Percentiles rank a stretch among this genome's conserved stretches.
Evolutionary conservation across 2,329 filamentous ascomycete species (phyloP).

Genomic region (Claviceps sp.): DNA sequence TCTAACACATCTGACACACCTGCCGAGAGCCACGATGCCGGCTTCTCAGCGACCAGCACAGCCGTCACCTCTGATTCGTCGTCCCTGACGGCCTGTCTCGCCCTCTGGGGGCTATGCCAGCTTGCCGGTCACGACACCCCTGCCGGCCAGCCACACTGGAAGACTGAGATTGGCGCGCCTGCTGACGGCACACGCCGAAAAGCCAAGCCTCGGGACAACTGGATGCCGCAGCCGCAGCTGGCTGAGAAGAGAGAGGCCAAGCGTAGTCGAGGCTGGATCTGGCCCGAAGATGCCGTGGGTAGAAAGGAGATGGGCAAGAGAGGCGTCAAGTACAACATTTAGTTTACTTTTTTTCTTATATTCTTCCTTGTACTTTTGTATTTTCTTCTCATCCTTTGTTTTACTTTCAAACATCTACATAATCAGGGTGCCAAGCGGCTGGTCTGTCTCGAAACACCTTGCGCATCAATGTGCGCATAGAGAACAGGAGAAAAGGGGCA

Average conservation of each 20-base stretch:
- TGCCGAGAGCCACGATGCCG: conserved; percentile 17
- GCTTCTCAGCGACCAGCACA: conserved; percentile 23
- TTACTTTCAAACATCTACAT: neutral
- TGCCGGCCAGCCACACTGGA: conserved; percentile 47
- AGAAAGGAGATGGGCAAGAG: conserved; percentile 59
- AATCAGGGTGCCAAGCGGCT: neutral
- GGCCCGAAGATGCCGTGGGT: conserved; percentile 60
- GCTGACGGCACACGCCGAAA: conserved; percentile 60
- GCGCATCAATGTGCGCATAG: neutral
- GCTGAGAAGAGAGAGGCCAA: conserved; percentile 68
- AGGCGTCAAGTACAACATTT: conserved; percentile 40
- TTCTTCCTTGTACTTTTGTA: neutral
- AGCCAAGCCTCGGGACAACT: conserved; percentile 53
- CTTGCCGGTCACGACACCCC: conserved; percentile 46
- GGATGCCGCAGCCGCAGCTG: conserved; percentile 62
- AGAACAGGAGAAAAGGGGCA: neutral
- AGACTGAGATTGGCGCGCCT: conserved; percentile 59
- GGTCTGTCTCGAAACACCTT: neutral
- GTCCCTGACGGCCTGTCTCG: conserved; percentile 56
- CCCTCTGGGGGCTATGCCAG: conserved; percentile 67
- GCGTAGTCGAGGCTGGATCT: conserved; percentile 59
- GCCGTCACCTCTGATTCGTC: conserved; percentile 18
- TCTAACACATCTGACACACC: conserved; percentile 28
- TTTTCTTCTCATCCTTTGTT: neutral
- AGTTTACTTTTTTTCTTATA: neutral